phyloP scores from a whole-genome alignment of 225 moss, liverwort and hornwort genomes.

The Sphagnum contortum region DNA sequence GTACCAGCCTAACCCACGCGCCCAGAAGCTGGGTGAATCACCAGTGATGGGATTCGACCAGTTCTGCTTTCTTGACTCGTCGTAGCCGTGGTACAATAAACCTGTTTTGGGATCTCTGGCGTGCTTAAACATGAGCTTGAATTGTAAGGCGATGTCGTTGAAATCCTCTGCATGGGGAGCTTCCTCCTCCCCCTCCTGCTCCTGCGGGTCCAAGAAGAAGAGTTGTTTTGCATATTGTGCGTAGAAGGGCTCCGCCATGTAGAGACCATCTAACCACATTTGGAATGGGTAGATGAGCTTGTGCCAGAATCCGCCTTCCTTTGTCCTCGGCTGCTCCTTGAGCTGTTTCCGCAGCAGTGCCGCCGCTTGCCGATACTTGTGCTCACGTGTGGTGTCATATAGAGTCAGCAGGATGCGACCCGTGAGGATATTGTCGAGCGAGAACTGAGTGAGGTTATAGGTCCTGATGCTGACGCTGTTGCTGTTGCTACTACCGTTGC shows the following conservation, averaged over 20 bases:
- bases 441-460: slow-evolving; percentile 39
- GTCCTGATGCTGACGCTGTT: slow-evolving; percentile 16
- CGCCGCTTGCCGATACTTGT: slow-evolving; percentile 50
- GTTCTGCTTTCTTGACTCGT: slow-evolving; percentile 32
- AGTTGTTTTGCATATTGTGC: slow-evolving; percentile 24
- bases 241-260: slow-evolving; percentile 71
- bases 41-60: slow-evolving; percentile 61
- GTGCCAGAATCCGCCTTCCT: slow-evolving; percentile 71
- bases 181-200: too few relatives aligned
- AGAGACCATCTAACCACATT: slow-evolving; percentile 76
- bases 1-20: slow-evolving; percentile 51
- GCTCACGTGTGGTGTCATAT: slow-evolving; percentile 16
- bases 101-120: slow-evolving; percentile 40
- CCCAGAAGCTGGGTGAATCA: slow-evolving; percentile 55
- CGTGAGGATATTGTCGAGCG: slow-evolving; percentile 57
- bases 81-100: slow-evolving; percentile 64
- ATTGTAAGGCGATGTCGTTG: slow-evolving; percentile 53
- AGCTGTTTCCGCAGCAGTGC: slow-evolving; percentile 38
- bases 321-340: slow-evolving; percentile 34
- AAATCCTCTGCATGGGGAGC: slow-evolving; percentile 1
- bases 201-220: slow-evolving; percentile 12
- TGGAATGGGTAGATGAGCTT: slow-evolving; percentile 53
- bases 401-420: slow-evolving; percentile 38
- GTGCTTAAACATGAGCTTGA: slow-evolving; percentile 46
- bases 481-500: neutral